These are phyloP conservation scores for Tarenaya hassleriana DNA, from an alignment of 345 rosid species.

Conservation along the genomic window DNA sequence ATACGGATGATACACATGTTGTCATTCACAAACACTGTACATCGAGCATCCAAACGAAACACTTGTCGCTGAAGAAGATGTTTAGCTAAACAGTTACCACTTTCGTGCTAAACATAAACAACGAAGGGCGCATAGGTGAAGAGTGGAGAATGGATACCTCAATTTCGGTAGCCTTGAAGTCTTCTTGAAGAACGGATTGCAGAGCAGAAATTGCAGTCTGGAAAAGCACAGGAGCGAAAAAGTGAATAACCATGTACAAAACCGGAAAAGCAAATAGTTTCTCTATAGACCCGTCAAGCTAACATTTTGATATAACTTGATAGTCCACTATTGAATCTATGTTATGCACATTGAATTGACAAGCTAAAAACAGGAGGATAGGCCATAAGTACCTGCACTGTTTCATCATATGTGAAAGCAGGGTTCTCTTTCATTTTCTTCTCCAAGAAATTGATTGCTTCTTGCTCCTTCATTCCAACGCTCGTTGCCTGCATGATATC, in stretches of 20 bases:
- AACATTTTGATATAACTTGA: no score
- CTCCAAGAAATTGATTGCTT: constrained; percentile 96
- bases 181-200: constrained; percentile 73
- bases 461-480: constrained; percentile 97
- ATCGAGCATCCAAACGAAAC: no score
- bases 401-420: constrained; percentile 74
- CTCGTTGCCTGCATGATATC: constrained; percentile 73
- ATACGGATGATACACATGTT: no score
- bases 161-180: constrained; percentile 73
- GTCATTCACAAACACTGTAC: no score
- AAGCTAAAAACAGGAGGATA: neutral
- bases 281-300: no score
- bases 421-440: constrained; percentile 99
- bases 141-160: constrained; percentile 36
- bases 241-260: constrained; percentile 2
- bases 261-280: no score
- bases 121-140: neutral
- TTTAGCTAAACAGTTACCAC: neutral
- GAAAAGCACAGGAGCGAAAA: neutral
- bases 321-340: no score
- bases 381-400: constrained; percentile 53
- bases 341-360: no score
- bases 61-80: no score
- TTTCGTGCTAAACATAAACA: neutral
- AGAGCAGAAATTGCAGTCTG: constrained; percentile 64